Base-by-base conservation (phyloP, 768 basidiomycete genomes). In the Pleurotus tuoliensis region DNA sequence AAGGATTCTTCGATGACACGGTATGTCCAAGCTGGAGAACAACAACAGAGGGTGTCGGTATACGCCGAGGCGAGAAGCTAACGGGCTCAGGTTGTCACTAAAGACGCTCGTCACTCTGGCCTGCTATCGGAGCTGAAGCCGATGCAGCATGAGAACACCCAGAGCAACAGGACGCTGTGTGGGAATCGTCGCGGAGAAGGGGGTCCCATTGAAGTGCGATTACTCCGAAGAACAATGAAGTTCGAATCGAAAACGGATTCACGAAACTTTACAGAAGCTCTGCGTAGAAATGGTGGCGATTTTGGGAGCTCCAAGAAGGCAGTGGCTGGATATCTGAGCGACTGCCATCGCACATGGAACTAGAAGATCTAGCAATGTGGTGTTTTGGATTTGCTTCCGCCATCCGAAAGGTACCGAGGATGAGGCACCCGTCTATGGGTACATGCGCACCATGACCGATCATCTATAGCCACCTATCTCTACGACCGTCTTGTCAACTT, bases 311-410 rank as follows among this genome's bases (percentile, higher is more conserved):
- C 41, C 41, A 43, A n/a, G 41, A 15, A 43, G 20, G 41, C 15
- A n/a, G 15, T 20, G 20, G 41, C n/a, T 43, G 15, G 41, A 43
- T 43, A 43, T 43, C 41, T 43, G 20, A 20, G 41, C 9, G 41
- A 43, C 15, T 43, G 20, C 41, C 41, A 43, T 43, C 41, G 41
- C 41, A 43, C 15, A 43, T 43, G 41, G 20, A 50, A 30, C 15
- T 50, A 16, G n/a, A 22, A 52, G 51, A 52, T 40, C 37, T 52
- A 25, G 39, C 51, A 52, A 52, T 52, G 51, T 40, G 51, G 30
- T 52, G 51, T 22, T 52, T 52, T 41, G 51, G 38, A 39, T 52
- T 52, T 52, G 20, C 51, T 52, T 52, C 51, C 51, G 51, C 20
- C 41, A 22, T 52, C 51, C 30, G 51, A 52, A 40, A 40, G 51